These are phyloP conservation scores for Raphanus sativus DNA, from an alignment of 345 rosid genomes.

Conservation along the genomic window DNA sequence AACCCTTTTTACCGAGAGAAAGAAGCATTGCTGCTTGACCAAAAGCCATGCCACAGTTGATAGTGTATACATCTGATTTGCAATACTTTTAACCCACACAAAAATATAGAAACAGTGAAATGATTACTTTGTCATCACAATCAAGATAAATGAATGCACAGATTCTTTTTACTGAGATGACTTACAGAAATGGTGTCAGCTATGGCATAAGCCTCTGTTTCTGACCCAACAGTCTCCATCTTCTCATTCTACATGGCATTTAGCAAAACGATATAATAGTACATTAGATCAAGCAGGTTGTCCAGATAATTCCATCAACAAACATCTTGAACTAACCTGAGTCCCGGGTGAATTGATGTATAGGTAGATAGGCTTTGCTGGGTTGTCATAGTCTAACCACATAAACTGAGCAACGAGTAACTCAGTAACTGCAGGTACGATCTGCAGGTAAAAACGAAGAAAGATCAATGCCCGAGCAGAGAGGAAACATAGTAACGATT, in stretches of 20 bases:
- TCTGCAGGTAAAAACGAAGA: conserved; percentile 46
- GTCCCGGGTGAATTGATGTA: conserved; percentile 88
- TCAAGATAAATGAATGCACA: neutral
- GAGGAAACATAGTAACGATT: neutral
- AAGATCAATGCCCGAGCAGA: conserved; percentile 5
- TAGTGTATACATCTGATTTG: conserved; percentile 66
- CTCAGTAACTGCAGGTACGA: conserved; percentile 86
- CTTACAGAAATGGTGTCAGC: conserved; percentile 84
- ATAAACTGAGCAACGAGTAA: conserved; percentile 84
- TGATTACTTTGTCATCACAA: neutral
- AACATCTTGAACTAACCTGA: conserved; percentile 50
- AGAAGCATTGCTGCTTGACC: conserved; percentile 98
- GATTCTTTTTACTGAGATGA: neutral
- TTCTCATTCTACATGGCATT: conserved; percentile 65
- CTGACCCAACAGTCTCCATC: conserved; percentile 86
- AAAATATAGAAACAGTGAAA: conserved; percentile 7
- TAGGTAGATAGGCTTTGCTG: conserved; percentile 72
- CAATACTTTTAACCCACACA: conserved; percentile 50
- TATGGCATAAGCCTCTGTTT: conserved; percentile 89
- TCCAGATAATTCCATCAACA: neutral
- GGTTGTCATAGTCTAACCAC: conserved; percentile 71
- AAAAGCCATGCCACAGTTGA: conserved; percentile 83
- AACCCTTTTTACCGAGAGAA: conserved; percentile 75
- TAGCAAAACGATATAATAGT: neutral
- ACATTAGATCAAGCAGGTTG: neutral